A percentile compares a stretch with the other conserved stretches of the same genome.
Conservation (phyloP, 768 basidiomycete genomes). For the Lenzites betulinus region DNA sequence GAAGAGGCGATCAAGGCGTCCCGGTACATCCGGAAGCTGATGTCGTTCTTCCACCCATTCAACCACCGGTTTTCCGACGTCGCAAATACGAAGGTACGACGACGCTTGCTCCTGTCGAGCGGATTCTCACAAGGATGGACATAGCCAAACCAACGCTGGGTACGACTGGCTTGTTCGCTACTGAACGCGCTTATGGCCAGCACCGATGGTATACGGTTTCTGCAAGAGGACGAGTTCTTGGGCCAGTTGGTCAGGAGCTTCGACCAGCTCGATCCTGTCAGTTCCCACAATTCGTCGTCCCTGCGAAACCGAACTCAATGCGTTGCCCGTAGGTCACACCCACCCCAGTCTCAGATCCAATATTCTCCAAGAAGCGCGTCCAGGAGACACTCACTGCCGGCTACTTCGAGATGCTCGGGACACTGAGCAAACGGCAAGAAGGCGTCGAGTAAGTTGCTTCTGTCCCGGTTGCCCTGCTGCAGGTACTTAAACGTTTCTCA, state of each 20-base stretch:
- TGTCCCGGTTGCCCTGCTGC: not conserved
- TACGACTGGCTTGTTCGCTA: conserved; percentile 79
- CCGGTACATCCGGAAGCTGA: conserved; percentile 86
- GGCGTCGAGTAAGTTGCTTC: conserved; percentile 75
- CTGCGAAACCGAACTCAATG: not conserved
- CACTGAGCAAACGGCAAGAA: conserved; percentile 83
- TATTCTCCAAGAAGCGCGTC: conserved; percentile 84
- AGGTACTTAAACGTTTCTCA: not conserved
- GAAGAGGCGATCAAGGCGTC: conserved; percentile 94
- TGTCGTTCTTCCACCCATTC: conserved; percentile 93
- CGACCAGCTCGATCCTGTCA: conserved; percentile 88
- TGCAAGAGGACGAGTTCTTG: conserved; percentile 86
- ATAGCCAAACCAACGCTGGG: conserved; percentile 83
- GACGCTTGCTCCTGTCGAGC: not conserved
- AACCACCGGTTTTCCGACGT: conserved; percentile 86
- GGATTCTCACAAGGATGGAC: not conserved
- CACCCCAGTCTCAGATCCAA: conserved; percentile 69
- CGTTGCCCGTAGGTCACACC: conserved; percentile 59
- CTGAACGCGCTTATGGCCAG: conserved; percentile 82
- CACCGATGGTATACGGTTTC: conserved; percentile 80
- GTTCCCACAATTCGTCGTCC: conserved; percentile 26
- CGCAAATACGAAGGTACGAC: conserved; percentile 59
- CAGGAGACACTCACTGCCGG: conserved; percentile 84
- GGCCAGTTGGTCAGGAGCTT: conserved; percentile 84
- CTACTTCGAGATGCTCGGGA: conserved; percentile 95